phyloP scores from a whole-genome alignment of 169 alveolate genomes.

The Plasmodium yoelii region DNA sequence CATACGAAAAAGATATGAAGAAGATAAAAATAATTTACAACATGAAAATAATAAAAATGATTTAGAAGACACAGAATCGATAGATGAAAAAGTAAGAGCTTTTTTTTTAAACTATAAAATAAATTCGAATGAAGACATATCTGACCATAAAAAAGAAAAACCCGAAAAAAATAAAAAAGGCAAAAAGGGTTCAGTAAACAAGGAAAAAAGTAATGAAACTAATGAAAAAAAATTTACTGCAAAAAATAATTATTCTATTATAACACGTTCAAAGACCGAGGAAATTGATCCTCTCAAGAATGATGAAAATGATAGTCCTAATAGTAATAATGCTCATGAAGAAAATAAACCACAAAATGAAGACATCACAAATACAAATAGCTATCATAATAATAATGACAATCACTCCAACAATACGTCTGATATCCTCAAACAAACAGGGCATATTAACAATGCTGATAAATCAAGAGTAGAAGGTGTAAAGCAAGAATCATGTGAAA shows the following conservation, averaged over 20 bases:
- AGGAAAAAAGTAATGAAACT: constrained; percentile 10
- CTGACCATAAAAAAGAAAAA: constrained; percentile 1
- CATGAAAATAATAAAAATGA: constrained; percentile 25
- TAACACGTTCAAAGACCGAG: neutral
- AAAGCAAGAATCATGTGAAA: too few relatives aligned
- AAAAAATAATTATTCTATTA: neutral
- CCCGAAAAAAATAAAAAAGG: constrained; percentile 17
- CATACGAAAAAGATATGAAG: constrained; percentile 60
- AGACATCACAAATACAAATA: too few relatives aligned
- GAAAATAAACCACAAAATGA: too few relatives aligned
- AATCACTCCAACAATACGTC: too few relatives aligned
- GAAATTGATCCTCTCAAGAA: constrained; percentile 1
- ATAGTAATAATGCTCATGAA: too few relatives aligned
- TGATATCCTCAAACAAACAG: too few relatives aligned
- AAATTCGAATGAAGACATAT: constrained; percentile 22
- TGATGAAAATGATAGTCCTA: neutral
- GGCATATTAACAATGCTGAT: too few relatives aligned
- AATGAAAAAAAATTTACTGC: neutral
- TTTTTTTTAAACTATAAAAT: constrained; percentile 50
- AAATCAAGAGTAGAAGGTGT: too few relatives aligned
- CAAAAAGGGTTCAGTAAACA: constrained; percentile 7
- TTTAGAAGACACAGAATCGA: constrained; percentile 31
- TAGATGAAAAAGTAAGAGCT: constrained; percentile 40
- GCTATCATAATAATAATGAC: too few relatives aligned
- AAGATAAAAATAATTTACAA: constrained; percentile 43